phyloP scores from a whole-genome alignment of 257 asterid genomes.

The Solanum tarijense region DNA sequence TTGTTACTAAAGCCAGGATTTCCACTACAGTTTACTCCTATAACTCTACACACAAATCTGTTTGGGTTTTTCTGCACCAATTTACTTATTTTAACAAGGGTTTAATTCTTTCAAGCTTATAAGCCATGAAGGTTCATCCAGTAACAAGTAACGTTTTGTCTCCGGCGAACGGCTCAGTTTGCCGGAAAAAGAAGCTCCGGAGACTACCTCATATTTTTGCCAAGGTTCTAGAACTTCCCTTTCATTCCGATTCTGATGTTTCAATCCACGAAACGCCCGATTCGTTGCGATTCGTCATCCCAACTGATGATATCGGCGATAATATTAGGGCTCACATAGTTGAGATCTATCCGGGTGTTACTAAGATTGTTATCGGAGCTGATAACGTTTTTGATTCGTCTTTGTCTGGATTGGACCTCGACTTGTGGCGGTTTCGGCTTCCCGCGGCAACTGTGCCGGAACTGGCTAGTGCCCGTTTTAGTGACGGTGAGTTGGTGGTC shows the following conservation, averaged over 20 bases:
- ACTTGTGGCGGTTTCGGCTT: slow-evolving; percentile 75
- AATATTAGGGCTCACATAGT: slow-evolving; percentile 51
- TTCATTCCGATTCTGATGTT: slow-evolving; percentile 61
- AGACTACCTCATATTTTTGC: slow-evolving; percentile 78
- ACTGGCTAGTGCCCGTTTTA: slow-evolving; percentile 47
- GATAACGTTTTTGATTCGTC: slow-evolving; percentile 23
- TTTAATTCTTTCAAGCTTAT: not conserved
- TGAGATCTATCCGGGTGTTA: slow-evolving; percentile 74
- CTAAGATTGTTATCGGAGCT: slow-evolving; percentile 52
- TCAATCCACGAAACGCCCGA: slow-evolving; percentile 45
- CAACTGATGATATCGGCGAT: slow-evolving; percentile 36
- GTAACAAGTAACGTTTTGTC: slow-evolving; percentile 40
- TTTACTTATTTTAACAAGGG: not conserved
- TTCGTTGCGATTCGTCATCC: slow-evolving; percentile 44
- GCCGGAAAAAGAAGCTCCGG: slow-evolving; percentile 65
- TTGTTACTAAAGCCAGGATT: not conserved
- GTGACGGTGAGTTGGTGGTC: slow-evolving; percentile 62
- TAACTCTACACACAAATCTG: not conserved
- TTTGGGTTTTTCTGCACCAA: not conserved
- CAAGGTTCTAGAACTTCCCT: slow-evolving; percentile 74
- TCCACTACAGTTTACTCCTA: not conserved
- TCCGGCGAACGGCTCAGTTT: not conserved
- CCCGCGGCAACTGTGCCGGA: slow-evolving; percentile 56
- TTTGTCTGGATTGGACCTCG: slow-evolving; percentile 53
- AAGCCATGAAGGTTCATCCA: slow-evolving; percentile 66